A percentile compares a stretch with the other conserved stretches of the same genome.
These are phyloP conservation scores for Erysimum cheiri DNA, from an alignment of 441 rosid genomes.

Conservation along the genomic window DNA sequence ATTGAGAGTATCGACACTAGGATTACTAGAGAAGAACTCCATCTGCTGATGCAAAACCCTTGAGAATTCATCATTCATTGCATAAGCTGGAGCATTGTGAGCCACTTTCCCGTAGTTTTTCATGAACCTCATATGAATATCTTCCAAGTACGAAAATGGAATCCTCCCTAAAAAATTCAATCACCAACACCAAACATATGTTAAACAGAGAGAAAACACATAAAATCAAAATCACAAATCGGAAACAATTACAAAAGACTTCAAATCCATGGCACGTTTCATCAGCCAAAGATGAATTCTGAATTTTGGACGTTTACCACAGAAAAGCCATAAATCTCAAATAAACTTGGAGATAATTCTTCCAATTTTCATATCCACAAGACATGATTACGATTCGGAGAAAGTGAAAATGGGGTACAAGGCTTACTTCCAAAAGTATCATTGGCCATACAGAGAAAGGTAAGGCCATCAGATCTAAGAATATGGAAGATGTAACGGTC, in stretches of 20 bases:
- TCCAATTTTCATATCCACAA: too few relatives aligned
- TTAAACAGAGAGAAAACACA: background rate
- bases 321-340: constrained; percentile 12
- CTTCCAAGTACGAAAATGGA: constrained; percentile 97
- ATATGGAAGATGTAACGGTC: constrained; percentile 92
- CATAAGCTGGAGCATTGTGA: constrained; percentile 85
- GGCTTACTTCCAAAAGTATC: constrained; percentile 89
- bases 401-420: constrained; percentile 9
- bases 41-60: constrained; percentile 99
- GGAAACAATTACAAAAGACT: constrained; percentile 2
- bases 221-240: background rate
- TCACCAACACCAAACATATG: constrained; percentile 19
- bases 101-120: constrained; percentile 92
- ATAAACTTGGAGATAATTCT: background rate
- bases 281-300: background rate
- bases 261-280: background rate
- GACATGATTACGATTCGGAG: background rate
- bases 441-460: constrained; percentile 95
- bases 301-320: background rate
- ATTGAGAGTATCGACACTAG: constrained; percentile 82
- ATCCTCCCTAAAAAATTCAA: constrained; percentile 71
- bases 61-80: constrained; percentile 97
- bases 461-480: constrained; percentile 88
- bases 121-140: constrained; percentile 94
- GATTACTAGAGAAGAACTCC: constrained; percentile 96